phyloP scores from a whole-genome alignment of 2,329 filamentous ascomycete species.

The Fusarium torulosum region DNA sequence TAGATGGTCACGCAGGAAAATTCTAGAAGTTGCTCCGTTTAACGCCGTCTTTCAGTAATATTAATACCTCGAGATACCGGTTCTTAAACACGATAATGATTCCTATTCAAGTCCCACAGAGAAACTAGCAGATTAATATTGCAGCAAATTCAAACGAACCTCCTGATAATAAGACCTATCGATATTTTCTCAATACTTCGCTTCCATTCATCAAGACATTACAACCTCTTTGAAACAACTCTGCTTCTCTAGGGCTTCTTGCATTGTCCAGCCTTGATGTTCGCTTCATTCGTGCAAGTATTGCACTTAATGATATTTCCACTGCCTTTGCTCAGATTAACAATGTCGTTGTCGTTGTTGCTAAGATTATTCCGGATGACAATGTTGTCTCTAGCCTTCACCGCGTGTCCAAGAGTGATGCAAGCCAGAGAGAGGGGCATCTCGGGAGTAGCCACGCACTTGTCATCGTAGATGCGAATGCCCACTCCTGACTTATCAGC shows the following conservation, averaged over 20 bases:
- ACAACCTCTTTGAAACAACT: too few relatives aligned
- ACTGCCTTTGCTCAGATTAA: slow-evolving; percentile 25
- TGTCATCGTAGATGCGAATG: slow-evolving; percentile 46
- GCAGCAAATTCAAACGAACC: too few relatives aligned
- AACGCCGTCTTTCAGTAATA: too few relatives aligned
- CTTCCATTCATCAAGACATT: background rate
- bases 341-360: slow-evolving; percentile 48
- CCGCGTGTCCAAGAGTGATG: slow-evolving; percentile 17
- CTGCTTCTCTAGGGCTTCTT: slow-evolving; percentile 1
- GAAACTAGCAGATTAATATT: too few relatives aligned
- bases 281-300: slow-evolving; percentile 26
- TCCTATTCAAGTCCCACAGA: too few relatives aligned
- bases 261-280: slow-evolving; percentile 20
- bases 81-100: too few relatives aligned
- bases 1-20: too few relatives aligned
- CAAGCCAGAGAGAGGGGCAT: slow-evolving; percentile 23
- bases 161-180: background rate
- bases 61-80: too few relatives aligned
- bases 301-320: slow-evolving; percentile 48
- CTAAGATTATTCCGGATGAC: slow-evolving; percentile 49
- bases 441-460: slow-evolving; percentile 6
- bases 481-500: slow-evolving; percentile 34
- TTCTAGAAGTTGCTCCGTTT: too few relatives aligned
- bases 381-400: slow-evolving; percentile 46
- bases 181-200: background rate